phyloP scores from a whole-genome alignment of 2,329 filamentous ascomycete genomes.

The Xylaria sp. region DNA sequence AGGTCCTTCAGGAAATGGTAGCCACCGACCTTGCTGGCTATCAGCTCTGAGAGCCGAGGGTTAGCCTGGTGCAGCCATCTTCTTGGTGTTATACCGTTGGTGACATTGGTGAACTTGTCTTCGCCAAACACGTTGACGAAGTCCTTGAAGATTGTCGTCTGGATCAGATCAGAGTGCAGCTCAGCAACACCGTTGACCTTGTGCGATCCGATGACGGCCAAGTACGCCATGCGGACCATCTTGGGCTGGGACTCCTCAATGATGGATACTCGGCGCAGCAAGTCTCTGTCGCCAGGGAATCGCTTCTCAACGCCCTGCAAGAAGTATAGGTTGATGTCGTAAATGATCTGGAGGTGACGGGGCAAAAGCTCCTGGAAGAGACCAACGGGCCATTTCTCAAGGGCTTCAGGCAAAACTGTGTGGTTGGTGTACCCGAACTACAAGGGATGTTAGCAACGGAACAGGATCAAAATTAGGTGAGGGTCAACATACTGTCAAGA shows the following conservation, averaged over 20 bases:
- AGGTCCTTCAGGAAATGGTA: conserved; percentile 86
- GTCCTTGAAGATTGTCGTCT: conserved; percentile 99
- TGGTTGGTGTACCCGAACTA: conserved; percentile 99
- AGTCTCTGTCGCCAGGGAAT: conserved; percentile 83
- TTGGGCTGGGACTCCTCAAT: conserved; percentile 96
- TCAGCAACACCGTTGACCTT: conserved; percentile 99
- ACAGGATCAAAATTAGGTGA: neutral
- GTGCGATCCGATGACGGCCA: conserved; percentile 95
- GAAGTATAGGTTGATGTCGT: conserved; percentile 95
- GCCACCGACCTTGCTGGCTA: conserved; percentile 81
- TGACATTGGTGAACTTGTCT: conserved; percentile 98
- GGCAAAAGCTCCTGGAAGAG: conserved; percentile 89
- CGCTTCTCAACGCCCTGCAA: conserved; percentile 82
- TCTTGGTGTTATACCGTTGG: conserved; percentile 93
- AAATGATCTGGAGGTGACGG: conserved; percentile 93
- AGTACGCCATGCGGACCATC: conserved; percentile 95
- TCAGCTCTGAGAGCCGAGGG: conserved; percentile 82
- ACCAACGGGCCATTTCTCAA: conserved; percentile 97
- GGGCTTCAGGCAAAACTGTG: conserved; percentile 90
- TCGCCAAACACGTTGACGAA: conserved; percentile 92
- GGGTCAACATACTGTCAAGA: conserved; percentile 51
- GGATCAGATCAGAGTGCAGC: conserved; percentile 94
- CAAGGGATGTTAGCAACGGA: conserved; percentile 29
- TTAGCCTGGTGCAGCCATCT: conserved; percentile 98
- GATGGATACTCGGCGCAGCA: conserved; percentile 84